A percentile compares a stretch with the other conserved stretches of the same genome.
These are phyloP conservation scores for Xylaria arbuscula DNA, from an alignment of 2,329 filamentous ascomycete species.

Conservation along the genomic window DNA sequence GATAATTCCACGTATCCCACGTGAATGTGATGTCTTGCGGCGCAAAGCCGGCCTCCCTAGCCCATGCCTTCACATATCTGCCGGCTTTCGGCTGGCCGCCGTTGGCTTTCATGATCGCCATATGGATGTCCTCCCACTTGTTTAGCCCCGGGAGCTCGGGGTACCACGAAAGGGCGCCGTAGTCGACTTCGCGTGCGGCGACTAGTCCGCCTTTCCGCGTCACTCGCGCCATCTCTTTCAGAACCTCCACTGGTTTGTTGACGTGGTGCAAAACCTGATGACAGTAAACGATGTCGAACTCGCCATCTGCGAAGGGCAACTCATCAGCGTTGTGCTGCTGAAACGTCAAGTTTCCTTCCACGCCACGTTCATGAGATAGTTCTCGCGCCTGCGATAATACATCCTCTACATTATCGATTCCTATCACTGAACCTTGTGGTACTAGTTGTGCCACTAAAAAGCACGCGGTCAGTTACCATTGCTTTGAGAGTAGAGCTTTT, in stretches of 20 bases:
- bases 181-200: slow-evolving; percentile 45
- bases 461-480: not conserved
- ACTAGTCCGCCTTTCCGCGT: slow-evolving; percentile 63
- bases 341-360: slow-evolving; percentile 43
- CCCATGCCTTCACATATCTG: slow-evolving; percentile 34
- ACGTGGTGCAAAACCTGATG: slow-evolving; percentile 70
- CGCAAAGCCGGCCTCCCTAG: slow-evolving; percentile 28
- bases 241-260: slow-evolving; percentile 59
- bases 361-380: slow-evolving; percentile 28
- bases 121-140: slow-evolving; percentile 31
- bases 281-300: slow-evolving; percentile 69
- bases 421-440: slow-evolving; percentile 53
- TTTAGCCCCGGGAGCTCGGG: slow-evolving; percentile 32
- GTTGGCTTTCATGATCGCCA: slow-evolving; percentile 27
- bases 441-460: slow-evolving; percentile 50
- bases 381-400: slow-evolving; percentile 36
- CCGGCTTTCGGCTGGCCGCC: slow-evolving; percentile 33
- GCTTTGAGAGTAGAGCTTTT: not conserved
- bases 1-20: slow-evolving; percentile 38
- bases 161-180: slow-evolving; percentile 32
- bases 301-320: slow-evolving; percentile 55
- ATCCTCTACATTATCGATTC: slow-evolving; percentile 43
- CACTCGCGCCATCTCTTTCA: slow-evolving; percentile 66
- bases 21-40: slow-evolving; percentile 27
- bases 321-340: slow-evolving; percentile 41